Evolutionary conservation across 1,139 yeast genomes (phyloP).

Genomic region (Magnusiomyces paraingens): DNA sequence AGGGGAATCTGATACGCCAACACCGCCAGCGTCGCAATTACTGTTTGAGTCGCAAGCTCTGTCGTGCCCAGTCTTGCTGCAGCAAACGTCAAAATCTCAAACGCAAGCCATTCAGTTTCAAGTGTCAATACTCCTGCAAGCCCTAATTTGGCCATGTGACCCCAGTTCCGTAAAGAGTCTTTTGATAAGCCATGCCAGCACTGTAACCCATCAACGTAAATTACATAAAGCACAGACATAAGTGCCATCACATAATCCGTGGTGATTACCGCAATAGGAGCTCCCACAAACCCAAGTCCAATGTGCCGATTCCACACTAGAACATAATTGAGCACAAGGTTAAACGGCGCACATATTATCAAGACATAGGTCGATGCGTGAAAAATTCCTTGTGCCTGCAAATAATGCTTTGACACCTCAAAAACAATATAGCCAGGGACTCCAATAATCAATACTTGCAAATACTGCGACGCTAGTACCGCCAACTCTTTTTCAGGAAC

Average conservation of each 20-base stretch:
- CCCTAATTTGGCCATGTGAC: conserved; percentile 59
- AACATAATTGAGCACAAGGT: conserved; percentile 63
- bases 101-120: conserved; percentile 79
- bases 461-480: conserved; percentile 53
- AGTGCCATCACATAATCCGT: conserved; percentile 60
- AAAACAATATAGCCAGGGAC: conserved; percentile 82
- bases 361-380: conserved; percentile 83
- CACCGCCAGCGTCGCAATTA: conserved; percentile 73
- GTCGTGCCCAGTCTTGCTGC: conserved; percentile 75
- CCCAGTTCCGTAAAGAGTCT: conserved; percentile 48
- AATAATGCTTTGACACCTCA: conserved; percentile 72
- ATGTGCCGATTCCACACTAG: conserved; percentile 66
- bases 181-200: conserved; percentile 64
- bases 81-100: conserved; percentile 64
- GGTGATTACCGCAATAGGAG: conserved; percentile 58
- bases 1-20: conserved; percentile 80
- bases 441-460: conserved; percentile 62
- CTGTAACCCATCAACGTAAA: conserved; percentile 52
- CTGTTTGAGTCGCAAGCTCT: conserved; percentile 82
- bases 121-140: conserved; percentile 81
- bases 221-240: conserved; percentile 46
- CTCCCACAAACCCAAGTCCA: conserved; percentile 59
- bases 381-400: conserved; percentile 90
- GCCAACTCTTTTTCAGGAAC: conserved; percentile 59
- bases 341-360: conserved; percentile 72